Evolutionary conservation across 116 monocot species (phyloP), one percentile per base, ranked within the genome.

Genomic region (Dioscorea cayenensis): DNA sequence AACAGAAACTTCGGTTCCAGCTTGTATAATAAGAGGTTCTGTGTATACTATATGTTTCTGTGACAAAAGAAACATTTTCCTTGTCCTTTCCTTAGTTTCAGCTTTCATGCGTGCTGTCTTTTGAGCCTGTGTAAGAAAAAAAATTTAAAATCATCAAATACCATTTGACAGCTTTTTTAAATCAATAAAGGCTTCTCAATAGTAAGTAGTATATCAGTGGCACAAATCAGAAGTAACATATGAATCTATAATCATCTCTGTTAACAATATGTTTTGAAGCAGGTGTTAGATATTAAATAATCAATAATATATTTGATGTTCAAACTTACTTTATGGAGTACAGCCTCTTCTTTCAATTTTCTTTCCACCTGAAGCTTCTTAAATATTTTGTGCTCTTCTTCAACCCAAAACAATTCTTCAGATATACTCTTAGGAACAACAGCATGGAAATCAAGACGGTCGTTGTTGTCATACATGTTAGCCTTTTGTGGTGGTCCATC

Each of bases 1-100:
- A 66, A 97, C 83, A 66, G 82, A 83, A 68, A 90, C 90, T 36
- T 75, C 72, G 27, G 75, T 86, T 79, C 97, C 97, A 71, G 93
- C 93, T 60, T 49, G 81, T 50, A 90, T 74, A 66, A 84, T 78
- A 79, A 90, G 79, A 75, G 97, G 97, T 27, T 97, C 88, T 2
- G 97, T 90, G 67, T 86, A 97, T 14, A 97, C 86, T 50, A 93
- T 85, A 82, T 93, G 86, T 65, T 88, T 97, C 66, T 97, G 90
- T 20, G 97, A 90, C 19, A 93, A 75, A 38, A 97, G 71, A 85
- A 97, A 97, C 14, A 27, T 75, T 82, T 80, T 87, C 82, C 88
- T 78, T n/a, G 93, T 83, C 68, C 69, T 90, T 64, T 84, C 83
- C 65, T 86, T 97, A 71, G 71, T 88, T 81, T 90, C 88, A 65